Evolutionary conservation across 208 protist species (phyloP).

Genomic region (Leishmania martiniquensis): DNA sequence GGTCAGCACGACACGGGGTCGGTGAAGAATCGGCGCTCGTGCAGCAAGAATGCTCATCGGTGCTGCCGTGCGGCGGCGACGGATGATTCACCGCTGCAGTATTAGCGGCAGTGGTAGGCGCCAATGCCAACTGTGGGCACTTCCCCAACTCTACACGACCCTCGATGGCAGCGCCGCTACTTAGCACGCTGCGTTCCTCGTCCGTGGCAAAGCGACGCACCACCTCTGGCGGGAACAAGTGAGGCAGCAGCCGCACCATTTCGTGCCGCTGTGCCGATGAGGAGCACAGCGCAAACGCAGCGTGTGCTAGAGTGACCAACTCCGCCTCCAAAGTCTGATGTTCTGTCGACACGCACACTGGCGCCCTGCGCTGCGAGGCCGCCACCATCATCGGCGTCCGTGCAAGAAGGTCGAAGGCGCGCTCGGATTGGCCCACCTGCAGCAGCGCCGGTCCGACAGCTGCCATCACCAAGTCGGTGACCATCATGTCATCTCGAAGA

Average conservation of each 20-base stretch:
- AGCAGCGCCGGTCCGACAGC: constrained; percentile 63
- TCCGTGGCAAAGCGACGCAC: constrained; percentile 37
- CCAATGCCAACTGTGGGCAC: not conserved
- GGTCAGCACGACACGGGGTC: not conserved
- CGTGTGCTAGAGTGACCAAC: constrained; percentile 47
- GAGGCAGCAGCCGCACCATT: constrained; percentile 58
- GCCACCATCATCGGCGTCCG: constrained; percentile 47
- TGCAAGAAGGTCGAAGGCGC: constrained; percentile 63
- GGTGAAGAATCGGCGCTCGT: not conserved
- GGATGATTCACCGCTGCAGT: not conserved
- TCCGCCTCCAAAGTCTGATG: constrained; percentile 14
- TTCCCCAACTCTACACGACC: constrained; percentile 9
- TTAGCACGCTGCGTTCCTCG: not conserved
- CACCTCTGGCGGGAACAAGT: constrained; percentile 66
- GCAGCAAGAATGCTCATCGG: not conserved
- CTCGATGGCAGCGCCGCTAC: constrained; percentile 13
- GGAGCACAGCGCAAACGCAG: constrained; percentile 38
- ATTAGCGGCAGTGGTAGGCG: not conserved
- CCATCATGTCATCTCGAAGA: constrained; percentile 67
- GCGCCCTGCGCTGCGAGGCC: constrained; percentile 26
- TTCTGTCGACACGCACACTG: constrained; percentile 12
- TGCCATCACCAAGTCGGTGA: constrained; percentile 71
- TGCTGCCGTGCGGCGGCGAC: not conserved
- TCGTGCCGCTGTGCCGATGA: constrained; percentile 29
- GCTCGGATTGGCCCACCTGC: constrained; percentile 56